Base-by-base conservation (phyloP, 371 early-diverging fungal genomes). In the Choanephora cucurbitarum region DNA sequence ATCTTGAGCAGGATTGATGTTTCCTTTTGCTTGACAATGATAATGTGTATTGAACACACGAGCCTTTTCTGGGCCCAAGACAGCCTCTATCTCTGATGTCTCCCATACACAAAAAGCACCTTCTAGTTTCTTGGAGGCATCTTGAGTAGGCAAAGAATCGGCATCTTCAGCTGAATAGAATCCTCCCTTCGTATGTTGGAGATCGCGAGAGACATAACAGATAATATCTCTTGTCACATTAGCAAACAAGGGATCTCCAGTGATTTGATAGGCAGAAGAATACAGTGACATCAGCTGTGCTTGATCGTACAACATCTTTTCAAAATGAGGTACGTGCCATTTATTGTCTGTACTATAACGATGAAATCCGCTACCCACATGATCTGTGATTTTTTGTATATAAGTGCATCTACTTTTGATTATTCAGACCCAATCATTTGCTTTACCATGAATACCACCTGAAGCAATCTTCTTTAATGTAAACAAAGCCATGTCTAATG, bases 91-190 rank as follows among this genome's bases (percentile, higher is more conserved):
- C 55, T 88, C 89, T 7, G 56, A 54, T 5, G 48, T 33, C 49
- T 77, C 76, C 89, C 89, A 88, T 0, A 86, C 86, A 42, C 78
- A 80, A 58, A 88, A 88, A 7, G 89, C 89, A 3, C 89, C 89
- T 76, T 88, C 89, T 17, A 68, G 44, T 52, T 83, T 81, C 44
- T 80, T 69, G 5, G 57, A 7, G 1, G 78, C 64, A 9, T 58
- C 70, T 3, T 60, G 51, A 5, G 50, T 53, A 9, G 86, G 83
- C n/a, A 70, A 57, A 10, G 85, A 84, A 63, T 88, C 89, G 19
- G 89, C 89, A 64, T 88, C 89, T 66, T 88, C 85, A 22, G 87
- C 89, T n/a, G 80, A 84, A 60, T 82, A 88, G 57, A 86, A 88
- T 0, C 76, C 89, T 1, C 86, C 85, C 9, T 75, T 58, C 5